Conservation (phyloP, 2,329 filamentous ascomycete genomes). For the Beauveria brongniartii region DNA sequence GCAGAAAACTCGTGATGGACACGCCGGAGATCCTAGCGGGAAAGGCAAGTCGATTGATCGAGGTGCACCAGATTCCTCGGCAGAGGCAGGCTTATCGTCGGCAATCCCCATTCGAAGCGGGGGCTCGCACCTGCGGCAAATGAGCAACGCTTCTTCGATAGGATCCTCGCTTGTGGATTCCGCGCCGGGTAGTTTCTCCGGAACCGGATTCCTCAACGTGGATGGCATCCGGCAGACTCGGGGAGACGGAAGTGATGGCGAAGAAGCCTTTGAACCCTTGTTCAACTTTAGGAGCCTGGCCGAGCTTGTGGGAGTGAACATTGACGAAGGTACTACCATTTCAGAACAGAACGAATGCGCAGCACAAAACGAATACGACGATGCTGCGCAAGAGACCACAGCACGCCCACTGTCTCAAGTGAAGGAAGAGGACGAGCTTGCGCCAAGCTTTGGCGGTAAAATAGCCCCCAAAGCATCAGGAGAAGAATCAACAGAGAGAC, state of each 20-base stretch:
- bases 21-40: conserved; percentile 21
- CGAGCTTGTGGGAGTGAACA: conserved; percentile 66
- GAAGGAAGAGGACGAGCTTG: conserved; percentile 27
- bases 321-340: conserved; percentile 37
- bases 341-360: conserved; percentile 15
- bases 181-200: conserved; percentile 42
- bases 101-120: conserved; percentile 44
- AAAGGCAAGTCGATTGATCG: conserved; percentile 69
- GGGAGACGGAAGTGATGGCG: conserved; percentile 41
- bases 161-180: conserved; percentile 71
- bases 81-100: conserved; percentile 23
- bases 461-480: background rate
- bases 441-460: conserved; percentile 22
- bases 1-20: conserved; percentile 22
- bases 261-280: conserved; percentile 61
- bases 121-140: conserved; percentile 67
- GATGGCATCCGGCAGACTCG: conserved; percentile 33
- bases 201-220: conserved; percentile 24
- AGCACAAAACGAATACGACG: conserved; percentile 1
- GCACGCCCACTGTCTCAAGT: conserved; percentile 28
- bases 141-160: conserved; percentile 80
- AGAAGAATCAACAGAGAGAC: conserved; percentile 7
- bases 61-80: conserved; percentile 13
- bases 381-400: conserved; percentile 16
- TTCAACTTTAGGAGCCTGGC: conserved; percentile 88